Evolutionary conservation across 2,329 filamentous ascomycete genomes (phyloP), one percentile per base, ranked within the genome.

Genomic region (Periconia macrospinosa): DNA sequence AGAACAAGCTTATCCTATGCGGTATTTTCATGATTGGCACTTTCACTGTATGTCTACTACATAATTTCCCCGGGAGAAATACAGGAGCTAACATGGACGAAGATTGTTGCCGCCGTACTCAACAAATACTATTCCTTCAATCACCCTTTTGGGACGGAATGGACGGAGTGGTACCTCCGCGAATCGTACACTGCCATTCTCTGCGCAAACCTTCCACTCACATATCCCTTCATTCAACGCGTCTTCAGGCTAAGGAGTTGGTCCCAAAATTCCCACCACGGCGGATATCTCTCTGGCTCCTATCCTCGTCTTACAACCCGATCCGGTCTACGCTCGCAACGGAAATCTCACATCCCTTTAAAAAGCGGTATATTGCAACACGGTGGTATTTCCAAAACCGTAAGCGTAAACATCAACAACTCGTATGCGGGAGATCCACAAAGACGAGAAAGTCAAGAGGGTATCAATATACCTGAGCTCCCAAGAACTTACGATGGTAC

Each of bases 61-160:
- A 2, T 23, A 19, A 11, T 18, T 13, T 14, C 23, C 8, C 8
- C 8, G 23, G 5, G 44, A 18, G 47, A 15, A n/a, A 23, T 17
- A 20, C 15, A 23, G 17, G n/a, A n/a, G 42, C 45, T 47, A 30
- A 47, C 33, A 37, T 18, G 33, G 11, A 19, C 17, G 2, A 19
- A 68, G 62, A 83, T 87, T 47, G 70, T 86, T 14, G 81, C 81
- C 17, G 82, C 83, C 11, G 77, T 82, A 6, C 72, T 87, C 15
- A 86, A 85, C 71, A 85, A 86, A 55, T 83, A 84, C 62, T 85
- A 85, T 70, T 84, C 82, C 43, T 85, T 87, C 55, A 78, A 72
- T 15, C 70, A 83, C 18, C 81, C 81, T 0, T 86, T 83, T 64
- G 81, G 81, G 2, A 73, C 75, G 14, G 69, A 80, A 37, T 87